Percentiles rank a stretch among this genome's conserved stretches.
phyloP scores from a whole-genome alignment of 2,329 filamentous ascomycete genomes.

The Trichoderma sp. region DNA sequence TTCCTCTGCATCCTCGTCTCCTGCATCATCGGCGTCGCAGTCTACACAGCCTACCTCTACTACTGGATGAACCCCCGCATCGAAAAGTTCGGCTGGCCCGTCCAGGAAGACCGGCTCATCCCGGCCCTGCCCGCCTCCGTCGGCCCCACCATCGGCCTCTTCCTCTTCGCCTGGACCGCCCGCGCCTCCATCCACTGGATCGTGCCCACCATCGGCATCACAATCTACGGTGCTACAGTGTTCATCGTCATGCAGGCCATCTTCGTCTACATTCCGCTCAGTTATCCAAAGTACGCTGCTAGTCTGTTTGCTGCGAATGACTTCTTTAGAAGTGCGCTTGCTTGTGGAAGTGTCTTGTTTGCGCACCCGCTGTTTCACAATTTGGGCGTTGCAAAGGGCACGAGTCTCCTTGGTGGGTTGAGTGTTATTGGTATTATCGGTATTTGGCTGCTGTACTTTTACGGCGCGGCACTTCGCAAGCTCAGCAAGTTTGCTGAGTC shows the following conservation, averaged over 20 bases:
- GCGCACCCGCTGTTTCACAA: slow-evolving; percentile 57
- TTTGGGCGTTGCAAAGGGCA: slow-evolving; percentile 56
- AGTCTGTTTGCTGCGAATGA: slow-evolving; percentile 60
- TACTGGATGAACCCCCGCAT: slow-evolving; percentile 52
- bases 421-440: slow-evolving; percentile 54
- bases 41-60: slow-evolving; percentile 52
- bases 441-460: slow-evolving; percentile 59
- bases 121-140: slow-evolving; percentile 54
- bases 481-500: slow-evolving; percentile 54
- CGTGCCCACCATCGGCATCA: slow-evolving; percentile 55
- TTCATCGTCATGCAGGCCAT: slow-evolving; percentile 59
- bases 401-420: slow-evolving; percentile 55
- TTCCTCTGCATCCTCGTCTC: slow-evolving; percentile 60
- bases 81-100: slow-evolving; percentile 45
- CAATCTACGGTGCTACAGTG: slow-evolving; percentile 49
- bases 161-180: slow-evolving; percentile 59
- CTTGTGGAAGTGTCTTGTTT: slow-evolving; percentile 59
- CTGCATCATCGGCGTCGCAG: slow-evolving; percentile 48
- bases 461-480: slow-evolving; percentile 51
- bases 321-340: slow-evolving; percentile 56
- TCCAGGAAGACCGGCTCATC: slow-evolving; percentile 52
- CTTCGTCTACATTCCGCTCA: slow-evolving; percentile 57
- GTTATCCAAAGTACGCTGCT: slow-evolving; percentile 56
- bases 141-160: slow-evolving; percentile 56
- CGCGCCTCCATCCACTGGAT: slow-evolving; percentile 52